Conservation (phyloP, 129 eudicot genomes). For the Arctium lappa region DNA sequence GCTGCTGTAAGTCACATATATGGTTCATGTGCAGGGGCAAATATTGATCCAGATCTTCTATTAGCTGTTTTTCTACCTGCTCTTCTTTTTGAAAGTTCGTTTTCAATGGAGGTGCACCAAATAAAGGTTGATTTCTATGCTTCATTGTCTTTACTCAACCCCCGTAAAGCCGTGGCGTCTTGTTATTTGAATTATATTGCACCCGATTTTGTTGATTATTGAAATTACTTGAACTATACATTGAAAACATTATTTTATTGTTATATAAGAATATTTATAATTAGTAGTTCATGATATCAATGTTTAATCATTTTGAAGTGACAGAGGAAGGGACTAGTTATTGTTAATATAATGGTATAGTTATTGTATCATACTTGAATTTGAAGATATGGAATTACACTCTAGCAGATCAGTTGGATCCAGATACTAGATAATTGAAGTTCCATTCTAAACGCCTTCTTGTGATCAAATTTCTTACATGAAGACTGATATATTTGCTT, state of each 20-base stretch:
- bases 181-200: not conserved
- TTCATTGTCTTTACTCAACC: not conserved
- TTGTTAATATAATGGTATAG: not conserved
- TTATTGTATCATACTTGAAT: not conserved
- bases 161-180: not conserved
- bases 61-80: slow-evolving; percentile 92
- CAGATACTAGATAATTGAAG: not conserved
- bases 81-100: slow-evolving; percentile 92
- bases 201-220: not conserved
- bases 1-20: not conserved
- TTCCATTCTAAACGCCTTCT: not conserved
- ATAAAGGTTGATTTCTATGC: slow-evolving; percentile 55
- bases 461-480: not conserved
- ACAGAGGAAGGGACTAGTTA: not conserved
- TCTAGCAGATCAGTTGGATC: not conserved
- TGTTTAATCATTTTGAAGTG: not conserved
- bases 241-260: not conserved
- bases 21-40: slow-evolving; percentile 61
- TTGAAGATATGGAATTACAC: not conserved
- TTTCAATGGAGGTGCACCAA: slow-evolving; percentile 96
- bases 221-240: not conserved
- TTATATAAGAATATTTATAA: not conserved
- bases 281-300: not conserved
- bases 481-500: not conserved
- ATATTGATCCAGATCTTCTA: slow-evolving; percentile 90